Percentiles rank a stretch among this genome's conserved stretches.
phyloP scores from a whole-genome alignment of 768 basidiomycete species.

The Suillus plorans region DNA sequence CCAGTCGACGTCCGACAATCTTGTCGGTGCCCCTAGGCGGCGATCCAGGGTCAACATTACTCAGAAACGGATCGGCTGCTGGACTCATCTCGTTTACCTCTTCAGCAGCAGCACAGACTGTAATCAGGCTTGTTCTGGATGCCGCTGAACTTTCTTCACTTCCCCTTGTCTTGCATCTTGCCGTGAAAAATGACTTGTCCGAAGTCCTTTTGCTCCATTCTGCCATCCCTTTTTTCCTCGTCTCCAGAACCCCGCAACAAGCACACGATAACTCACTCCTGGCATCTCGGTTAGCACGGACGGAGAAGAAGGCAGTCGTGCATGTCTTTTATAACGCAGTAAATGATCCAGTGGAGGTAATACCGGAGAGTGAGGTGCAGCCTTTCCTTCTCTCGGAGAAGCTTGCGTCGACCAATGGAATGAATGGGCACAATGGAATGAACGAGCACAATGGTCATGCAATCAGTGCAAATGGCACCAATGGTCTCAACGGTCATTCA shows the following conservation, averaged over 20 bases:
- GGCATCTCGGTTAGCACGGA: slow-evolving; percentile 74
- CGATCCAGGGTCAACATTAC: slow-evolving; percentile 59
- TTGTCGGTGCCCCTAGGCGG: slow-evolving; percentile 60
- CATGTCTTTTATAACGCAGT: slow-evolving; percentile 70
- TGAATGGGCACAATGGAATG: neutral
- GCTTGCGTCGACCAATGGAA: slow-evolving; percentile 21
- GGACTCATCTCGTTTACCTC: slow-evolving; percentile 63
- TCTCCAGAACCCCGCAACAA: slow-evolving; percentile 75
- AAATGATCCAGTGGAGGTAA: slow-evolving; percentile 44
- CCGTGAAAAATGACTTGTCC: slow-evolving; percentile 63
- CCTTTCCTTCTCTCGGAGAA: slow-evolving; percentile 58
- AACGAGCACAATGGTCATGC: neutral
- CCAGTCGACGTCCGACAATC: slow-evolving; percentile 41
- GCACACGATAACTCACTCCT: slow-evolving; percentile 91
- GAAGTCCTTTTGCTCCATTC: slow-evolving; percentile 75
- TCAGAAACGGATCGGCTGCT: slow-evolving; percentile 41
- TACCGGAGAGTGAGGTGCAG: slow-evolving; percentile 57
- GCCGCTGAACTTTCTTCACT: slow-evolving; percentile 64
- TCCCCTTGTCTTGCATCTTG: slow-evolving; percentile 73
- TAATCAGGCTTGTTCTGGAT: slow-evolving; percentile 63
- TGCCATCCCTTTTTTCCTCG: slow-evolving; percentile 77
- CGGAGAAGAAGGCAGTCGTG: slow-evolving; percentile 74
- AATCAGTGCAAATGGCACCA: neutral
- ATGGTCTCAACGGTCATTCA: slow-evolving; percentile 25
- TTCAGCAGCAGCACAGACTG: slow-evolving; percentile 46